A percentile compares a stretch with the other conserved stretches of the same genome.
Evolutionary conservation across 352 stramenopile genomes (phyloP).

Genomic region (Phytophthora lateralis): DNA sequence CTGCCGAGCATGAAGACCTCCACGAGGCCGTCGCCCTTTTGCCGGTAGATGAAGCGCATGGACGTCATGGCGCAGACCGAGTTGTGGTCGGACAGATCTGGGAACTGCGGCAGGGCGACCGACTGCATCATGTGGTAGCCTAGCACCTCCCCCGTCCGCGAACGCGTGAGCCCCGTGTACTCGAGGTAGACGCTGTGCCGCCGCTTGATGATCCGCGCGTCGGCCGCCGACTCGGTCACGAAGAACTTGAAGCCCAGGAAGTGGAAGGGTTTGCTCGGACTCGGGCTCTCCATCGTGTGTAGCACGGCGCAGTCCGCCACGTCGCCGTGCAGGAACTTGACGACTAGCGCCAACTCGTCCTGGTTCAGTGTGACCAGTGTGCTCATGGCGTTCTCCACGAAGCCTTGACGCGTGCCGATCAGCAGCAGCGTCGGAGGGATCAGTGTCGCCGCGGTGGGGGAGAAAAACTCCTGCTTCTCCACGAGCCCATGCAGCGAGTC

Average conservation of each 20-base stretch:
- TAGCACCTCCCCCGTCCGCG: conserved; percentile 35
- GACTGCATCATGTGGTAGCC: conserved; percentile 64
- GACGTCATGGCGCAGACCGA: conserved; percentile 46
- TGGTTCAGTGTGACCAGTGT: conserved; percentile 42
- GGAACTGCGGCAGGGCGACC: conserved; percentile 51
- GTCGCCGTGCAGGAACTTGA: conserved; percentile 50
- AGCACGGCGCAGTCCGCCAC: conserved; percentile 39
- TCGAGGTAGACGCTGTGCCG: conserved; percentile 58
- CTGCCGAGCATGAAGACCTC: conserved; percentile 58
- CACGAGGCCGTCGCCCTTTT: conserved; percentile 44
- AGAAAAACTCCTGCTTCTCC: conserved; percentile 33
- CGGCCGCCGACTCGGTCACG: conserved; percentile 41
- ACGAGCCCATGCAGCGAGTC: conserved; percentile 21
- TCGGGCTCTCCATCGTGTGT: conserved; percentile 33
- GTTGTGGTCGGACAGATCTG: conserved; percentile 43
- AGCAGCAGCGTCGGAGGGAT: conserved; percentile 40
- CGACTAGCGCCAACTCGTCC: conserved; percentile 46
- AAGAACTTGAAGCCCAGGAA: conserved; percentile 71
- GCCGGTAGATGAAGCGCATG: conserved; percentile 50
- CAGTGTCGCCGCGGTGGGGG: conserved; percentile 20
- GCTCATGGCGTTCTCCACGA: conserved; percentile 53
- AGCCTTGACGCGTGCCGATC: conserved; percentile 42
- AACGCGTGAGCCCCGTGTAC: conserved; percentile 44
- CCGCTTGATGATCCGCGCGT: conserved; percentile 44
- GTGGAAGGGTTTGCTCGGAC: conserved; percentile 42